These are phyloP conservation scores for Botrytis sinoallii DNA, from an alignment of 2,329 filamentous ascomycete genomes.

Conservation along the genomic window DNA sequence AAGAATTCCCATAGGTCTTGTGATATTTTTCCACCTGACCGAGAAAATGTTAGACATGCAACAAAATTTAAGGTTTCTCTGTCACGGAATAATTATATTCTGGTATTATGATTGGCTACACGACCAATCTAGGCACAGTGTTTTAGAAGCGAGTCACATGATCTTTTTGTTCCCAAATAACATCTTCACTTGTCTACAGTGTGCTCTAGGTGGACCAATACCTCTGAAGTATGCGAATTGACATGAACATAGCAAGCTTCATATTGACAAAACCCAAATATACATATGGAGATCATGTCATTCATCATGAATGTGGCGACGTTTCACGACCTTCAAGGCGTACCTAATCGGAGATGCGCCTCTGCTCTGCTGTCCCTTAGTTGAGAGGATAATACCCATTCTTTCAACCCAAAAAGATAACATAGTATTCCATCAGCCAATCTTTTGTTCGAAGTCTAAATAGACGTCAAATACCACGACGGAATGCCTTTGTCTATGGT, in stretches of 20 bases:
- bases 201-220: too few species aligned
- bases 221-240: too few species aligned
- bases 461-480: too few species aligned
- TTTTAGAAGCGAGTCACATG: neutral
- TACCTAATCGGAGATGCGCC: neutral
- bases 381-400: neutral
- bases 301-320: too few species aligned
- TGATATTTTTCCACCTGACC: neutral
- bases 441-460: accelerated
- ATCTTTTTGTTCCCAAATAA: neutral
- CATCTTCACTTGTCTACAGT: neutral
- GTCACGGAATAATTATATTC: neutral
- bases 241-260: neutral
- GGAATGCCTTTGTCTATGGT: neutral
- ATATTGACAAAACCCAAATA: too few species aligned
- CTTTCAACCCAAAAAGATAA: neutral
- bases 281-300: neutral
- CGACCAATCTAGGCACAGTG: neutral
- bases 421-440: too few species aligned
- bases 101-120: neutral
- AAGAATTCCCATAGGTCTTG: neutral
- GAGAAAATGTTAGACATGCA: neutral
- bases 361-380: neutral
- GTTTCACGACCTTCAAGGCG: too few species aligned
- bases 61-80: neutral